These are phyloP conservation scores for Didymellaceae sp. DNA, from an alignment of 2,329 filamentous ascomycete genomes.

Conservation along the genomic window DNA sequence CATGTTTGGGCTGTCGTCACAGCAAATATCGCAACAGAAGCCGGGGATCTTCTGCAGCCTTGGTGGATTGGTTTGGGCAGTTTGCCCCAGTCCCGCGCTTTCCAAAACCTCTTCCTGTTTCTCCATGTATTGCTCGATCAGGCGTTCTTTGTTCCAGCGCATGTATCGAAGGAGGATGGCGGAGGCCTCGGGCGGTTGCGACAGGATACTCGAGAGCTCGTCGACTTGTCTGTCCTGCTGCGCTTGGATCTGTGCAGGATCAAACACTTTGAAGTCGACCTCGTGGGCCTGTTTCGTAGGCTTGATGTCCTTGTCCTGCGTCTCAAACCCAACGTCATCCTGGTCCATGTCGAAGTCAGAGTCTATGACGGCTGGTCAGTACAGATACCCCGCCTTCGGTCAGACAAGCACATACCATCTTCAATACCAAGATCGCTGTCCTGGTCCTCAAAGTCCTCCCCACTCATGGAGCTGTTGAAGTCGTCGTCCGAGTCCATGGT, in stretches of 20 bases:
- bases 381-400: not conserved
- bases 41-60: constrained; percentile 73
- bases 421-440: constrained; percentile 70
- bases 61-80: constrained; percentile 56
- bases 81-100: constrained; percentile 77
- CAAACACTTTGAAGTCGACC: constrained; percentile 81
- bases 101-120: constrained; percentile 79
- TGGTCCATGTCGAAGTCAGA: constrained; percentile 64
- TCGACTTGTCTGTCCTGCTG: constrained; percentile 87
- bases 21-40: constrained; percentile 95
- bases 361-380: constrained; percentile 44
- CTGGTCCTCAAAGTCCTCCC: constrained; percentile 75
- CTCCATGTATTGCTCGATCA: constrained; percentile 98
- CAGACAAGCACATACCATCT: constrained; percentile 43
- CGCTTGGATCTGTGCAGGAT: constrained; percentile 78
- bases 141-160: constrained; percentile 93
- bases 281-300: constrained; percentile 79
- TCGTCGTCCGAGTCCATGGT: constrained; percentile 97
- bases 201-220: constrained; percentile 90
- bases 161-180: constrained; percentile 89
- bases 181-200: constrained; percentile 85
- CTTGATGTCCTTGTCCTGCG: constrained; percentile 74
- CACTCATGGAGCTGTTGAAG: constrained; percentile 84
- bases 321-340: constrained; percentile 65
- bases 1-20: constrained; percentile 79